phyloP scores from a whole-genome alignment of 768 basidiomycete species.

The Naganishia onofrii region DNA sequence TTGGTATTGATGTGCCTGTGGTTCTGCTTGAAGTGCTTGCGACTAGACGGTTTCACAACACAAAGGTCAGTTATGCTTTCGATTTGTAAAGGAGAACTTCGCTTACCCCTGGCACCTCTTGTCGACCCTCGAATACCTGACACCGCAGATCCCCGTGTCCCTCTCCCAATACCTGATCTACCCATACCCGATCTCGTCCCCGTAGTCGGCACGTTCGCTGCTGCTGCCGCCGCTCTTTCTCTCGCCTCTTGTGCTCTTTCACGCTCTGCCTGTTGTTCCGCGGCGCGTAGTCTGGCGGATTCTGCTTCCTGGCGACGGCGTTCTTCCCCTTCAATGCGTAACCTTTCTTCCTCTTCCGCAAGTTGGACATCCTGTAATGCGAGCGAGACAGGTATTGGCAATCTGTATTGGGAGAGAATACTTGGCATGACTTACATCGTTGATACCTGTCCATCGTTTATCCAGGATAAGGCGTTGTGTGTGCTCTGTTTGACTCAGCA shows the following conservation, averaged over 20 bases:
- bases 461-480: constrained; percentile 51
- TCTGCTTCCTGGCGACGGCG: background rate
- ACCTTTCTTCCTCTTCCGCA: constrained; percentile 14
- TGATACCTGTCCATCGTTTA: constrained; percentile 48
- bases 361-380: background rate
- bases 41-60: background rate
- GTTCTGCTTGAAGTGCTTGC: constrained; percentile 2
- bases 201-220: background rate
- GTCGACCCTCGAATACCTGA: background rate
- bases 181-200: background rate
- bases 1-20: constrained; percentile 5
- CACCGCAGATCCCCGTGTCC: background rate
- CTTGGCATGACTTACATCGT: constrained; percentile 40
- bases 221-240: background rate
- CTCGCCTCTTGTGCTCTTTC: constrained; percentile 13
- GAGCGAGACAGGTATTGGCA: background rate
- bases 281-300: background rate
- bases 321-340: constrained; percentile 4
- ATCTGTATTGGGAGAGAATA: background rate
- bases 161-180: constrained; percentile 4
- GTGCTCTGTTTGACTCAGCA: constrained; percentile 53
- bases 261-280: constrained; percentile 3
- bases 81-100: background rate
- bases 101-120: constrained; percentile 15
- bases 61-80: background rate